A percentile compares a stretch with the other conserved stretches of the same genome.
phyloP scores from a whole-genome alignment of 73 alveolate species.

The Stentor coeruleus region DNA sequence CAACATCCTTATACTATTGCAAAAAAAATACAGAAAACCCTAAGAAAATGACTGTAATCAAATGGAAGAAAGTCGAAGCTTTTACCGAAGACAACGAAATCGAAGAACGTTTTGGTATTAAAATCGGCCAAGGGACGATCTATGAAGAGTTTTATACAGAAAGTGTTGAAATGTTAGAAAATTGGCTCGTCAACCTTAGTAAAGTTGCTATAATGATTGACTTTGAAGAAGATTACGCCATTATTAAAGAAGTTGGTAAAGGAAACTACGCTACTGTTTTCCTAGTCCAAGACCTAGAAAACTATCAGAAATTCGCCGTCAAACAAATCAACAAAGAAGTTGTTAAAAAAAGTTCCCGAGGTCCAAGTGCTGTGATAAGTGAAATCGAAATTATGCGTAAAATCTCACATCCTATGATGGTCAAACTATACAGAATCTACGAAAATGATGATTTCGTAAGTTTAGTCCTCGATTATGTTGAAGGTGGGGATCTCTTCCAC shows the following conservation, averaged over 20 bases:
- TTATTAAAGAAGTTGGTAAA: constrained; percentile 24
- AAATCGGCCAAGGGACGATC: background rate
- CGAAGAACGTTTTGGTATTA: background rate
- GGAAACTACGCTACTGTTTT: constrained; percentile 13
- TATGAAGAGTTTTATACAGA: background rate
- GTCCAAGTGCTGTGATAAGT: background rate
- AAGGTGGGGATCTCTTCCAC: background rate
- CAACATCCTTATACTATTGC: background rate
- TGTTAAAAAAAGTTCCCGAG: background rate
- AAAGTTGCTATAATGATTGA: background rate
- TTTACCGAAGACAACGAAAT: constrained; percentile 7
- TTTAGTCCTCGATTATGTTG: background rate
- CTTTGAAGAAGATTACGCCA: background rate
- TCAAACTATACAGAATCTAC: background rate
- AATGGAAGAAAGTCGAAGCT: constrained; percentile 8
- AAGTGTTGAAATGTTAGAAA: background rate
- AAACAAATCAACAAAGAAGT: background rate
- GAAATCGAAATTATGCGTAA: background rate
- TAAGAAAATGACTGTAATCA: background rate
- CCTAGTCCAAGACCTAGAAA: background rate
- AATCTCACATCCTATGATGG: background rate
- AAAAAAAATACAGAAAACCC: background rate
- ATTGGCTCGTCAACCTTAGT: background rate
- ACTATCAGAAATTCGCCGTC: background rate
- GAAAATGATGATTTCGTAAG: background rate